Evolutionary conservation across 768 basidiomycete species (phyloP), one percentile per base, ranked within the genome.

Genomic region (Leccinum ochraceum): DNA sequence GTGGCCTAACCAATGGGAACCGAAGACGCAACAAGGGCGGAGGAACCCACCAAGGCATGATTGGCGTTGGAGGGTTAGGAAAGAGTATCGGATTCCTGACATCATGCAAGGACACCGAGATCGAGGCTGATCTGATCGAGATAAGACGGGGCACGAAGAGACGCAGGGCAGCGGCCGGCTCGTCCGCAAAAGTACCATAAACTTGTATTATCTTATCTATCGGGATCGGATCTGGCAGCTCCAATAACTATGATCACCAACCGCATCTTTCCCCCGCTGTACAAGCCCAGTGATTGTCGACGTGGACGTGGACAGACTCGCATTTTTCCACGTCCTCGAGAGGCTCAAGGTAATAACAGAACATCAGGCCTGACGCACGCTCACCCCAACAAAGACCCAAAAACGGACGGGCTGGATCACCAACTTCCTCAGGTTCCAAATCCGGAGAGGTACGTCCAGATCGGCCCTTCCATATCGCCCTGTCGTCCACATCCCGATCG

Each of bases 361-460:
- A 4, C 36, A 3, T 39, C 44, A 11, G n/a, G 7, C 32, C 32
- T 32, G 32, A n/a, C 24, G 4, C 16, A 4, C 24, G 1, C 36
- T 54, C 42, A 61, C 57, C 36, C 56, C 2, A 57, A 13, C 24
- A 36, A 65, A 97, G 94, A 95, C 91, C 0, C 94, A 98, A 70
- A 96, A 95, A 73, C 84, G 96, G 9, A 97, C 95, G 0, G 96
- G 96, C 62, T 99, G 95, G 96, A 83, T 95, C 16, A 5, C 11
- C 34, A 34, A 34, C 11, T 0, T 48, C 39, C 6, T 26, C 10
- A 95, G 94, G 85, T 95, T n/a, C 84, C 86, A 17, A 82, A 83
- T 62, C 83, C 92, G 6, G 93, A 96, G 77, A 94, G 92, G 94
- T 91, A 60, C 44, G 48, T 54, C 24, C 30, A 8, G 1, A 32